Evolutionary conservation across 768 basidiomycete species (phyloP), one percentile per base, ranked within the genome.

Genomic region (Tremella mesenterica): DNA sequence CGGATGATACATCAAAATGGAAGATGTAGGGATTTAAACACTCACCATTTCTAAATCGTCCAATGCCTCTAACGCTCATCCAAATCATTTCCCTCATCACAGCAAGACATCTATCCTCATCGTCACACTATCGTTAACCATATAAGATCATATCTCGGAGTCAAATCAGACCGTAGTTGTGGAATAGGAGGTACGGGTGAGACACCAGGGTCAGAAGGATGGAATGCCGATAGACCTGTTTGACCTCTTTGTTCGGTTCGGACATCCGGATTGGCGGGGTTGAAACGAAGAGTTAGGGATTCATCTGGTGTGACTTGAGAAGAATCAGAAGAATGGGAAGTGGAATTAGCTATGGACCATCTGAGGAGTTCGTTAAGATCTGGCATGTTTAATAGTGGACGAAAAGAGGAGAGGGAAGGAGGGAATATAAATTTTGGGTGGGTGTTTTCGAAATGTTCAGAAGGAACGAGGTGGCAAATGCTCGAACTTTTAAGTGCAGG

Each of bases 31-130:
- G 16, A 33, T 33, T 7, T 10, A 38, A 8, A 41, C 27, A 63
- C 71, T 55, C 21, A 72, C 70, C 69, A 75, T 71, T 48, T 75
- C 73, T 34, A 75, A 71, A 54, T 75, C 71, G 53, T 75, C 73
- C 31, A 75, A 53, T 1, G 73, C 73, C 38, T 69, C 61, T 44
- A 72, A 14, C 72, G 49, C 26, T 73, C 59, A 10, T 71, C 71
- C 14, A 71, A 52, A 5, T 48, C 39, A 10, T 58, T 57, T 4
- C 16, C 54, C 50, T 73, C 66, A 49, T 73, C 70, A 66, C 28
- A 1, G 72, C 72, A 48, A 6, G 52, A 64, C 61, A 75, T 63
- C 53, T 73, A 71, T 63, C 58, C 70, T 69, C 72, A 75, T 75
- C 10, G 69, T 48, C 9, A 64, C 61, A 14, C 64, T 65, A 43